phyloP scores from a whole-genome alignment of 1,284 basidiomycete genomes.

The Pseudozyma tsukubaensis region DNA sequence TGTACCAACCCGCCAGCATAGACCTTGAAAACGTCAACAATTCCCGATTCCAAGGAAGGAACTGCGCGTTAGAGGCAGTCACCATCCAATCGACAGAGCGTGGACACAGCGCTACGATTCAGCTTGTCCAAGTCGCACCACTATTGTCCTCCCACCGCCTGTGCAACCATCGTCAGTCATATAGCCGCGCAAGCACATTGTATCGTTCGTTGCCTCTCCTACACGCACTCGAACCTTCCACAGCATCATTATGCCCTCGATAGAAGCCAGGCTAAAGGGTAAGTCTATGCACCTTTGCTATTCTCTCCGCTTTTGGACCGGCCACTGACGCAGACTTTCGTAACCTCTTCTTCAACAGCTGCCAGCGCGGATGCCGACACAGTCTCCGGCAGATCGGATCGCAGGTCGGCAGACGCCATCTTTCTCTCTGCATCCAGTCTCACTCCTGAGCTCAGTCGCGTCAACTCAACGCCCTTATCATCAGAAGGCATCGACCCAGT shows the following conservation, averaged over 20 bases:
- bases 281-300: neutral
- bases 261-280: slow-evolving; percentile 40
- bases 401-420: slow-evolving; percentile 46
- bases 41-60: too few species aligned
- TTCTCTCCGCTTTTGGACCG: neutral
- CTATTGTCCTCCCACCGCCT: neutral
- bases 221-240: neutral
- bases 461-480: slow-evolving; percentile 44
- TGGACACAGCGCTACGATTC: too few species aligned
- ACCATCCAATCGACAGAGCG: too few species aligned
- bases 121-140: too few species aligned
- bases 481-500: slow-evolving; percentile 31
- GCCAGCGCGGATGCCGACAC: slow-evolving; percentile 25
- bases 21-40: too few species aligned
- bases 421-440: slow-evolving; percentile 33
- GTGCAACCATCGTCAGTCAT: neutral
- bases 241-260: slow-evolving; percentile 30
- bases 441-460: slow-evolving; percentile 37
- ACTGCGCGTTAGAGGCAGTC: too few species aligned
- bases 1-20: too few species aligned
- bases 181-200: neutral
- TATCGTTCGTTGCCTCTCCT: neutral
- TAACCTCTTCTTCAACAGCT: slow-evolving; percentile 12
- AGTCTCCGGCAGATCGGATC: slow-evolving; percentile 21
- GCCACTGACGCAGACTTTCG: neutral